Percentiles rank a stretch among this genome's conserved stretches.
phyloP scores from a whole-genome alignment of 2,329 filamentous ascomycete species.

The Fusarium decemcellulare region DNA sequence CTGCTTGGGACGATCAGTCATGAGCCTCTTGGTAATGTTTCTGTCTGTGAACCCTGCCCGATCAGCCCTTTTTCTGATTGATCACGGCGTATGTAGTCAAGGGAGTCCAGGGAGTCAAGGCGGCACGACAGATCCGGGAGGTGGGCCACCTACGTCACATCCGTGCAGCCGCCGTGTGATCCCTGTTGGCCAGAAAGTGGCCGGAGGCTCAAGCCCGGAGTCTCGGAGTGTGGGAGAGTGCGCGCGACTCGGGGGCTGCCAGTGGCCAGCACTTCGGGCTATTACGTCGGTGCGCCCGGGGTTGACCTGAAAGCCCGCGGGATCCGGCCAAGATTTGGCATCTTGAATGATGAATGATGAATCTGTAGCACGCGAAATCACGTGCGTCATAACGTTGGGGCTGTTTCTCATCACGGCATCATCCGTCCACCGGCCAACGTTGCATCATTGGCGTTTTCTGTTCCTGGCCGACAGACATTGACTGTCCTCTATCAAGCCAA shows the following conservation, averaged over 20 bases:
- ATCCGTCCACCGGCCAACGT: no score
- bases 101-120: neutral
- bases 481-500: no score
- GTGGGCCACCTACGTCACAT: constrained; percentile 21
- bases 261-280: neutral
- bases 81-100: neutral
- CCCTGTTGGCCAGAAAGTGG: neutral
- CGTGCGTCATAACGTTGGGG: neutral
- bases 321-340: neutral
- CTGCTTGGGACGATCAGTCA: neutral
- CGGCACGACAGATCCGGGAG: constrained; percentile 6
- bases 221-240: neutral
- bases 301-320: neutral
- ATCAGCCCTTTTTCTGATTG: constrained; percentile 1
- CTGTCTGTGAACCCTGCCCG: neutral
- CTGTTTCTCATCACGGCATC: neutral
- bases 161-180: neutral
- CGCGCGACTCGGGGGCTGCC: neutral
- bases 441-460: no score
- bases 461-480: no score
- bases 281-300: constrained; percentile 12
- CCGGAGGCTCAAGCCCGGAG: neutral
- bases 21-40: neutral
- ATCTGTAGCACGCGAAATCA: neutral
- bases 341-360: neutral